phyloP scores from a whole-genome alignment of 352 stramenopile species.

The Globisporangium sylvaticum region DNA sequence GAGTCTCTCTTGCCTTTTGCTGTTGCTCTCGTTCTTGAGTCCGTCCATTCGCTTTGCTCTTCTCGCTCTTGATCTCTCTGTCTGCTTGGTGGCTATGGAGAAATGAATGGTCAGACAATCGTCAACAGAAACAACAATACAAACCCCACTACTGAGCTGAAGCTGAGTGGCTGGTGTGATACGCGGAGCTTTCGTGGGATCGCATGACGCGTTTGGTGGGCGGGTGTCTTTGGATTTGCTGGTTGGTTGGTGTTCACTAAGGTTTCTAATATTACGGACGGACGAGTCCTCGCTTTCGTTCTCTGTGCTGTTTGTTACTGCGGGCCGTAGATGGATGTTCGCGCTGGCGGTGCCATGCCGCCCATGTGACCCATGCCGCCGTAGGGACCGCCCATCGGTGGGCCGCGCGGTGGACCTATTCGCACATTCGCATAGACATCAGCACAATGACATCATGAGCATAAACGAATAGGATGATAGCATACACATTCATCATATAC shows the following conservation, averaged over 20 bases:
- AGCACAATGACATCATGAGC: not conserved
- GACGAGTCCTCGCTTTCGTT: not conserved
- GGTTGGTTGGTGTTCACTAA: not conserved
- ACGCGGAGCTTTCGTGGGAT: not conserved
- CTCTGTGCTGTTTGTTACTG: conserved; percentile 21
- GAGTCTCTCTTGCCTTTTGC: not conserved
- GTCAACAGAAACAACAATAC: not conserved
- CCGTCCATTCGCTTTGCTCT: not conserved
- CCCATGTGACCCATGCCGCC: conserved; percentile 31
- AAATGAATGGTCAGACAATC: not conserved
- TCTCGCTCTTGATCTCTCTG: not conserved
- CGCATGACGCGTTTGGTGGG: not conserved
- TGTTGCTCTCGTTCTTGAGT: not conserved
- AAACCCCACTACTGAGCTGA: not conserved
- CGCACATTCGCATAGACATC: not conserved
- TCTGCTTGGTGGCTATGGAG: not conserved
- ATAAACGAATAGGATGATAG: not conserved
- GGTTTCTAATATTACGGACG: conserved; percentile 10
- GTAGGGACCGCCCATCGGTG: conserved; percentile 17
- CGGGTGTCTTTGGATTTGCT: not conserved
- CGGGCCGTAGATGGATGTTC: conserved; percentile 72
- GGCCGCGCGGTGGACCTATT: conserved; percentile 47
- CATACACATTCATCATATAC: not conserved
- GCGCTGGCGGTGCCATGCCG: conserved; percentile 36
- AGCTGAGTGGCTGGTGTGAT: not conserved